Evolutionary conservation across 1,284 basidiomycete species (phyloP), one percentile per base, ranked within the genome.

Genomic region (Malassezia nana): DNA sequence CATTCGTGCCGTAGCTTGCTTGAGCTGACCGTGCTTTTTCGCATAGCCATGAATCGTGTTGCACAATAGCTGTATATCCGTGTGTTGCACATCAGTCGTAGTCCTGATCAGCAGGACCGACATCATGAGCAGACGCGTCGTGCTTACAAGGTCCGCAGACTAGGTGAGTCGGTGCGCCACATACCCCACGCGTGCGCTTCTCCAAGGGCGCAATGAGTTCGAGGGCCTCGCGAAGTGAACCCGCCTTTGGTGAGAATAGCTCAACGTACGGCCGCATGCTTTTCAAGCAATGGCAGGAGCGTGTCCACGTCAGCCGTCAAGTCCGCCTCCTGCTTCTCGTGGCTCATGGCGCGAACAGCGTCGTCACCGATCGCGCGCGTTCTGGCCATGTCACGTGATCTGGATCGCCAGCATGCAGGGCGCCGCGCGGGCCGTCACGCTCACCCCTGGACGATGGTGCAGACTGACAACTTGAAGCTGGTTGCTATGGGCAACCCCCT

Each of bases 11-110:
- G 90, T 84, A 0, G 84, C 86, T 58, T 82, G 86, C 74, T 96
- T 94, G 58, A 98, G 78, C 74, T 99, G 94, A 0, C 94, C 94
- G 76, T 98, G 94, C 75, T 96, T 98, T 81, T 94, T 95, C 76
- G 84, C 85, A 61, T 71, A 57, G 15, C 63, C 56, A 6, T 52
- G 51, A 13, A 71, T 57, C 4, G 69, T 69, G 9, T 71, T 68
- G 33, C 39, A 35, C 1, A 74, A 45, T 15, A 69, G 48, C 12
- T 59, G 38, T 58, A 67, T 61, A 45, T 70, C 58, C 10, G 69
- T 70, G 20, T 53, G 6, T 3, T 52, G 2, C 1, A 60, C 42
- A 0, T 50, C 53, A 0, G 70, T 68, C 0, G 62, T 61, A 25
- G 60, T 63, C 4, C 71, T 58, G 10, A 74, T 60, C 33, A 72